Percentiles rank a stretch among this genome's conserved stretches.
Evolutionary conservation across 306 rosid genomes (phyloP).

Genomic region (Rosa persica): DNA sequence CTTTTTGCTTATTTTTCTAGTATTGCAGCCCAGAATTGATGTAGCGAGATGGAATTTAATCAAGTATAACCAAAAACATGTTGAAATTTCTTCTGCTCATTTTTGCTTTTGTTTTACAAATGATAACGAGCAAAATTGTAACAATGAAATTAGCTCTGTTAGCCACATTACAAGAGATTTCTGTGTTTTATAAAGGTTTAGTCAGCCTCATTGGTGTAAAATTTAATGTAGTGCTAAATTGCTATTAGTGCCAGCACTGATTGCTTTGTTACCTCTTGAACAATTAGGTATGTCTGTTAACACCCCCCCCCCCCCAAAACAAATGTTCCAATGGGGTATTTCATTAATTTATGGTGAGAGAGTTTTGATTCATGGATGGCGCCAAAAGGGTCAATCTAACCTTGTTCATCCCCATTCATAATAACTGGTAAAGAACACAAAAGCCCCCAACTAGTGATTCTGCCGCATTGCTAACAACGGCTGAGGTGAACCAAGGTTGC

Average conservation of each 20-base stretch:
- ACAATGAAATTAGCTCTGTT: not conserved
- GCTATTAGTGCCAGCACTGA: not conserved
- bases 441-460: no score
- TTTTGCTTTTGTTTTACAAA: not conserved
- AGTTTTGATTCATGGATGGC: no score
- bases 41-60: not conserved
- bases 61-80: not conserved
- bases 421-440: not conserved
- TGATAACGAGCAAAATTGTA: not conserved
- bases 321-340: not conserved
- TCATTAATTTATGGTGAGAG: no score
- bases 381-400: no score
- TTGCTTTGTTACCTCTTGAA: not conserved
- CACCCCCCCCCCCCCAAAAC: no score
- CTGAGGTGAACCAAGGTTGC: no score
- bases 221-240: not conserved
- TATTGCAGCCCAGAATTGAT: not conserved
- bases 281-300: not conserved
- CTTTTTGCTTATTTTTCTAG: not conserved
- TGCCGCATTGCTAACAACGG: no score
- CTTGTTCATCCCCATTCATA: no score
- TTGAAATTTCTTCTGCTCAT: not conserved
- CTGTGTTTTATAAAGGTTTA: no score
- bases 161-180: not conserved
- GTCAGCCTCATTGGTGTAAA: no score